phyloP scores from a whole-genome alignment of 345 rosid genomes.

The Lepidium africanum region DNA sequence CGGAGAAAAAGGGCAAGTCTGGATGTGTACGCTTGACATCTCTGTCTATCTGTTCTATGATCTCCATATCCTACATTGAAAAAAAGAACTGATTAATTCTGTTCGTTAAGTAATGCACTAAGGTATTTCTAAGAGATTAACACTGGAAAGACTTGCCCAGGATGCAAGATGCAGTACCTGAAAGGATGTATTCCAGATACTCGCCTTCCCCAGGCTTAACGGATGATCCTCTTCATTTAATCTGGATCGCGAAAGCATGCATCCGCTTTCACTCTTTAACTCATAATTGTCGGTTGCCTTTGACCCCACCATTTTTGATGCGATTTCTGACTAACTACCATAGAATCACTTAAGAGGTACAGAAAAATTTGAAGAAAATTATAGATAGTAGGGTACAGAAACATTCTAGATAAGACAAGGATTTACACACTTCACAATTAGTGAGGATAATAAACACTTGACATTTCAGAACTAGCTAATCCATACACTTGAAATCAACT shows the following conservation, averaged over 20 bases:
- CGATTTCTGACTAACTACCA: conserved; percentile 97
- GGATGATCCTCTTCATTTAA: conserved; percentile 92
- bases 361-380: conserved; percentile 10
- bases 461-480: neutral
- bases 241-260: conserved; percentile 71
- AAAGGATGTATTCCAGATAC: conserved; percentile 92
- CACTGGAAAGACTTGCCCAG: neutral
- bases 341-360: conserved; percentile 53
- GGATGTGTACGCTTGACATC: conserved; percentile 99
- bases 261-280: conserved; percentile 43
- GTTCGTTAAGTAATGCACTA: neutral
- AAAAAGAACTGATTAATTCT: neutral
- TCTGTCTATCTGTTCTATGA: conserved; percentile 90
- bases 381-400: neutral
- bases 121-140: neutral
- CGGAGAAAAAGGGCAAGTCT: conserved; percentile 85
- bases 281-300: conserved; percentile 40
- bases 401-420: neutral
- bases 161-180: conserved; percentile 48
- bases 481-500: neutral
- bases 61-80: conserved; percentile 64
- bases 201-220: conserved; percentile 77
- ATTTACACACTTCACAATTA: neutral
- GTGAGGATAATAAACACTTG: neutral
- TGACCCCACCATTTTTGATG: conserved; percentile 78